Evolutionary conservation across 2,329 filamentous ascomycete genomes (phyloP).

Genomic region (Pestalotiopsis sp.): DNA sequence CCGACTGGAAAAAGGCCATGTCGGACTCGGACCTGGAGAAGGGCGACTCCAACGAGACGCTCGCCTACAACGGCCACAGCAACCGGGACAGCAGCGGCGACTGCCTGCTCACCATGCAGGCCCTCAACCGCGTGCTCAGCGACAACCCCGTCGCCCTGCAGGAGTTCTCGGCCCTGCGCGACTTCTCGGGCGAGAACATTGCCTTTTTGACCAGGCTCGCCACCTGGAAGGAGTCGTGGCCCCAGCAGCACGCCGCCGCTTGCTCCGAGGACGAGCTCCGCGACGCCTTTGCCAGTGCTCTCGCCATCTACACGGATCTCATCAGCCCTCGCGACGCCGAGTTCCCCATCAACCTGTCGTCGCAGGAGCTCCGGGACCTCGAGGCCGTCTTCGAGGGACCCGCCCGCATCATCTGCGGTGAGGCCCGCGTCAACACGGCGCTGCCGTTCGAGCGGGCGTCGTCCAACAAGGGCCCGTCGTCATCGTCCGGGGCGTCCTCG

Average conservation of each 20-base stretch:
- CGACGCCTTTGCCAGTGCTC: constrained; percentile 58
- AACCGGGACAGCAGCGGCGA: constrained; percentile 33
- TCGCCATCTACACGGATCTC: constrained; percentile 64
- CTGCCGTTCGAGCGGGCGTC: constrained; percentile 42
- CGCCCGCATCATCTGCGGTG: constrained; percentile 47
- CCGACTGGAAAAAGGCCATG: constrained; percentile 20
- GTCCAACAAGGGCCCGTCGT: no score
- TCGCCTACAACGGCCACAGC: neutral
- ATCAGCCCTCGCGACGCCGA: constrained; percentile 63
- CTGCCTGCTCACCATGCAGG: constrained; percentile 54
- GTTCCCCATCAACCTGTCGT: constrained; percentile 69
- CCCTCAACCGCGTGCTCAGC: constrained; percentile 63
- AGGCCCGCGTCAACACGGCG: constrained; percentile 41
- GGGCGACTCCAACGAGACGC: neutral
- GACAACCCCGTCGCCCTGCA: constrained; percentile 63
- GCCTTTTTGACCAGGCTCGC: constrained; percentile 63
- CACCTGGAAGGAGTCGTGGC: constrained; percentile 53
- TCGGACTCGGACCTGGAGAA: constrained; percentile 15
- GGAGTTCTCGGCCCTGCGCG: constrained; percentile 64
- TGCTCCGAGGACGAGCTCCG: constrained; percentile 34
- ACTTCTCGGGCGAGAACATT: constrained; percentile 74
- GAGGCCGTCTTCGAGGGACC: constrained; percentile 59
- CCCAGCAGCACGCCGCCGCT: constrained; percentile 16
- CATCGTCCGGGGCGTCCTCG: neutral
- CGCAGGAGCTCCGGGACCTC: constrained; percentile 54